Evolutionary conservation across 2,329 filamentous ascomycete genomes (phyloP).

Genomic region (Hansfordia pulvinata): DNA sequence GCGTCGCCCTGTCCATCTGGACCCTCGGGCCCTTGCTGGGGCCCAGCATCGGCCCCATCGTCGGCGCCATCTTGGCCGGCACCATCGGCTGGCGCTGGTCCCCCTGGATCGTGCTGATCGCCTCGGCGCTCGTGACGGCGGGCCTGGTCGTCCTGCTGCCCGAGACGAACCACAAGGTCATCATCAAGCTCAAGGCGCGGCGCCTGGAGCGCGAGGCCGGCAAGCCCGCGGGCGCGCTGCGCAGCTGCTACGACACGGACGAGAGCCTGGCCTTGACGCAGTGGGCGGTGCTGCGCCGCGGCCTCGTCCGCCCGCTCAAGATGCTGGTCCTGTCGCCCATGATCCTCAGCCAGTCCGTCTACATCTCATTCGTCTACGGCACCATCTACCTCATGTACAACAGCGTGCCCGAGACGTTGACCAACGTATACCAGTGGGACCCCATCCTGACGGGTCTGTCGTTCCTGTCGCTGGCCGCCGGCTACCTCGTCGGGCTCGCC

Average conservation of each 20-base stretch:
- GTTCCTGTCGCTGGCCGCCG: slow-evolving; percentile 32
- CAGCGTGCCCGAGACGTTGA: slow-evolving; percentile 36
- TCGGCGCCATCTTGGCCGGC: slow-evolving; percentile 34
- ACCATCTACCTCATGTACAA: slow-evolving; percentile 40
- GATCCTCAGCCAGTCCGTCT: slow-evolving; percentile 29
- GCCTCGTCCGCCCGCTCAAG: slow-evolving; percentile 36
- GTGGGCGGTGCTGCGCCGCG: slow-evolving; percentile 19
- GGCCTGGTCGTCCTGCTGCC: slow-evolving; percentile 25
- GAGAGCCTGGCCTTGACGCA: slow-evolving; percentile 10
- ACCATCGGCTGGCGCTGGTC: slow-evolving; percentile 38
- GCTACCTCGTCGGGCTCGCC: slow-evolving; percentile 24
- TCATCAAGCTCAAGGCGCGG: slow-evolving; percentile 33
- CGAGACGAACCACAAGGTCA: slow-evolving; percentile 34
- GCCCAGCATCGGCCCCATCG: slow-evolving; percentile 30
- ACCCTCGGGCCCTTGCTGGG: slow-evolving; percentile 28
- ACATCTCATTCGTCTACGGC: slow-evolving; percentile 37
- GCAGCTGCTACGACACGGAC: slow-evolving; percentile 28
- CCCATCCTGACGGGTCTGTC: slow-evolving; percentile 31
- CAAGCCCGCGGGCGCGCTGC: slow-evolving; percentile 18
- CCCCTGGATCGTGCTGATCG: slow-evolving; percentile 37
- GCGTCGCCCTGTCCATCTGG: slow-evolving; percentile 35
- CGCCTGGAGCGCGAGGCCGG: slow-evolving; percentile 21
- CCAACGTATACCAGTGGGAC: slow-evolving; percentile 29
- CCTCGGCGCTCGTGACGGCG: slow-evolving; percentile 18
- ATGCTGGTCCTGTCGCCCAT: slow-evolving; percentile 35